These are phyloP conservation scores for Penicillium sclerotiorum DNA, from an alignment of 2,329 filamentous ascomycete genomes.

Conservation along the genomic window DNA sequence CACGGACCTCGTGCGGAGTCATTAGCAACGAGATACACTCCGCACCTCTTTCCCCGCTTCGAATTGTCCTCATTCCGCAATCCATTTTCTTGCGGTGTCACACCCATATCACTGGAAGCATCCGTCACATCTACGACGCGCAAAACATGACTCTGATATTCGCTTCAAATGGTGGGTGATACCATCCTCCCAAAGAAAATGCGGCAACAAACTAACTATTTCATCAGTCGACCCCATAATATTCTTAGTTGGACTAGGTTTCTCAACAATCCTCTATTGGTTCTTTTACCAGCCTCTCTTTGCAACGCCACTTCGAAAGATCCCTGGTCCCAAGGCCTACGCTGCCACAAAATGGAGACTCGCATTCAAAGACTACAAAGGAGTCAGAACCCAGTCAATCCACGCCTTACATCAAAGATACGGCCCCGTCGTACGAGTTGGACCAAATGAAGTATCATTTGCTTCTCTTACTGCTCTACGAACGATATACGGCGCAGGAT, in stretches of 20 bases:
- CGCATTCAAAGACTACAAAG: constrained; percentile 49
- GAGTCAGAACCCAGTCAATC: constrained; percentile 47
- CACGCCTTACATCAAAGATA: constrained; percentile 49
- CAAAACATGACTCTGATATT: neutral
- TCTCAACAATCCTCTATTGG: neutral
- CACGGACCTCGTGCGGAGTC: too few species aligned
- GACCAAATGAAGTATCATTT: constrained; percentile 51
- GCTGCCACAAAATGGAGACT: constrained; percentile 51
- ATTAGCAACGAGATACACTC: too few species aligned
- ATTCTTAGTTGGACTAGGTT: too few species aligned
- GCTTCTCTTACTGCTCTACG: constrained; percentile 50
- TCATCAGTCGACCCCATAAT: too few species aligned
- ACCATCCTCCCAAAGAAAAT: neutral
- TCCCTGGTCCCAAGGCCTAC: constrained; percentile 43
- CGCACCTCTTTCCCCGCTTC: too few species aligned
- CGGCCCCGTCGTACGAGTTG: constrained; percentile 52
- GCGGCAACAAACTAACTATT: too few species aligned
- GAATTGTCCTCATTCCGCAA: too few species aligned
- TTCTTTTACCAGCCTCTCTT: neutral
- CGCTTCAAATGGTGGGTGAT: neutral
- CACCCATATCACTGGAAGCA: too few species aligned
- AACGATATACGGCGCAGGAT: constrained; percentile 59
- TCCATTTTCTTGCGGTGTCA: too few species aligned
- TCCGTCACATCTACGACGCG: too few species aligned
- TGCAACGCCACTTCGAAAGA: constrained; percentile 2